These are phyloP conservation scores for Teratosphaeria gauchensis DNA, from an alignment of 2,329 filamentous ascomycete genomes.

Conservation along the genomic window DNA sequence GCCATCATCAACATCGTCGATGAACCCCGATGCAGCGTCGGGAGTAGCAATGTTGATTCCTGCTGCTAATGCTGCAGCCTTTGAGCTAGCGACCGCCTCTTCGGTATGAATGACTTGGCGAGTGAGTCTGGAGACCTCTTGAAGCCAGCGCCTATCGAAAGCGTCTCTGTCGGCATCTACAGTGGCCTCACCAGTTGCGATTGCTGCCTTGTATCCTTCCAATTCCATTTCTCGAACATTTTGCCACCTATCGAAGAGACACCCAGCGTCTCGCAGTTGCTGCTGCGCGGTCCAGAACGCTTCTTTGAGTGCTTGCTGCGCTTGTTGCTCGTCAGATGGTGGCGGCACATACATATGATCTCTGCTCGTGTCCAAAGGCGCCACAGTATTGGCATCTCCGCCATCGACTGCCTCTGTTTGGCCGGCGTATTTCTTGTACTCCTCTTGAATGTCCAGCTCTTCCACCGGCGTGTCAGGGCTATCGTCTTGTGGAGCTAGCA, in stretches of 20 bases:
- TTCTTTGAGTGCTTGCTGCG: background rate
- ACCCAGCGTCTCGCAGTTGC: background rate
- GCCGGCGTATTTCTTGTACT: conserved; percentile 4
- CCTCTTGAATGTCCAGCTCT: conserved; percentile 5
- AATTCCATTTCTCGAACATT: conserved; percentile 1
- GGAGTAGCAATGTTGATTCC: conserved; percentile 3
- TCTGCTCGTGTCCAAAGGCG: conserved; percentile 1
- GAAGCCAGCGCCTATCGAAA: conserved; percentile 6
- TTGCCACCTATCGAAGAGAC: conserved; percentile 3
- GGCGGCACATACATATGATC: conserved; percentile 1
- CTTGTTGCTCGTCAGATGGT: conserved; percentile 4
- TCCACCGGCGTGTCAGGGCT: background rate
- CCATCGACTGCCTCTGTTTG: background rate
- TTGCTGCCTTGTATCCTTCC: background rate
- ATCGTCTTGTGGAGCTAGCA: background rate
- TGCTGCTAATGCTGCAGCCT: conserved; percentile 4
- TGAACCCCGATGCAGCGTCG: conserved; percentile 8
- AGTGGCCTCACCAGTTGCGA: background rate
- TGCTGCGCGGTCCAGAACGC: background rate
- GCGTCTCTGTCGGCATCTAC: conserved; percentile 5
- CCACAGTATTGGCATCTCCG: background rate
- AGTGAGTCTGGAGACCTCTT: conserved; percentile 8
- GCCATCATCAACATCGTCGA: conserved; percentile 11
- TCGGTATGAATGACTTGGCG: conserved; percentile 12
- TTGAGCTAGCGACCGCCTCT: conserved; percentile 6